phyloP scores from a whole-genome alignment of 2,329 filamentous ascomycete species.

The Hymenoscyphus occultus region DNA sequence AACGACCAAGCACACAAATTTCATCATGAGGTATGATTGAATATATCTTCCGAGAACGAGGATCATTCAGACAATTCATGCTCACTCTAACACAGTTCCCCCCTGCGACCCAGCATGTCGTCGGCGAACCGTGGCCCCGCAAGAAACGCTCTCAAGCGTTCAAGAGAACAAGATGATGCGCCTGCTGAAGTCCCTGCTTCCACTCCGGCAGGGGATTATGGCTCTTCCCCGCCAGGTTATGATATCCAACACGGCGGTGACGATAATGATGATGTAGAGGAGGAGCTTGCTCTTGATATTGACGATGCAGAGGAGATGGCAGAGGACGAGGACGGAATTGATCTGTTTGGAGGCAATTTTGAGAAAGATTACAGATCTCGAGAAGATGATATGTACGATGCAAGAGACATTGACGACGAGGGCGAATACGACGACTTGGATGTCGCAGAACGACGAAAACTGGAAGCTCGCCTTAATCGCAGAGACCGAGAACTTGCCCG shows the following conservation, averaged over 20 bases:
- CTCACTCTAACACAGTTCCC: conserved; percentile 58
- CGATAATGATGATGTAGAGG: conserved; percentile 65
- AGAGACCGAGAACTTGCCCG: conserved; percentile 71
- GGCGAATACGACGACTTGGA: conserved; percentile 71
- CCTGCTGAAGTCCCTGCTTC: conserved; percentile 52
- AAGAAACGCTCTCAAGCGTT: conserved; percentile 57
- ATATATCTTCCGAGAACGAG: conserved; percentile 11
- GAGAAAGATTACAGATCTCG: conserved; percentile 68
- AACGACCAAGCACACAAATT: neutral
- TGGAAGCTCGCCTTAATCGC: conserved; percentile 71
- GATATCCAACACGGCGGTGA: conserved; percentile 63
- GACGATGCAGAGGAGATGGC: conserved; percentile 80
- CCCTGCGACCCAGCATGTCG: conserved; percentile 74
- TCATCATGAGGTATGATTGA: conserved; percentile 37
- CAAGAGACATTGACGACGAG: conserved; percentile 72
- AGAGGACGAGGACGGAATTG: conserved; percentile 77
- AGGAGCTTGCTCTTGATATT: conserved; percentile 69
- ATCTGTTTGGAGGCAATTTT: conserved; percentile 72
- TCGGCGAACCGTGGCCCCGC: conserved; percentile 75
- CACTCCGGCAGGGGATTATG: conserved; percentile 52
- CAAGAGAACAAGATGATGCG: conserved; percentile 63
- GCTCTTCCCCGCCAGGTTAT: conserved; percentile 64
- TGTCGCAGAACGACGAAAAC: conserved; percentile 60
- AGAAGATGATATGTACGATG: conserved; percentile 68
- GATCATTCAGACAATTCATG: neutral